Percentiles rank a stretch among this genome's conserved stretches.
Evolutionary conservation across 139 green algal genomes (phyloP).

Genomic region (Chlamydomonas eustigma): DNA sequence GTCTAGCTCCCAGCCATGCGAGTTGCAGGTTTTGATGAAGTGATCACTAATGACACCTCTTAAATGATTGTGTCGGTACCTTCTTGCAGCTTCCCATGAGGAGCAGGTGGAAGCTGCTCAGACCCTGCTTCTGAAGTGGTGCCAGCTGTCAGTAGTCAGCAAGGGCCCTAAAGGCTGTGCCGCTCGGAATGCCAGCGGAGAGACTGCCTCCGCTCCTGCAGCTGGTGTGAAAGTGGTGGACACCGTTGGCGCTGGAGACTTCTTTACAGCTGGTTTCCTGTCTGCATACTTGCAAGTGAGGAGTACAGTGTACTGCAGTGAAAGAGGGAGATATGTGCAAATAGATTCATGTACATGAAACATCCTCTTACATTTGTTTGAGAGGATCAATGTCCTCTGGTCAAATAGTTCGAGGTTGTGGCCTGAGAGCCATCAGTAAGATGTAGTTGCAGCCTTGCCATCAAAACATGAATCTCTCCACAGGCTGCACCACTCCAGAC

Average conservation of each 20-base stretch:
- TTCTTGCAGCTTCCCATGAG: conserved; percentile 6
- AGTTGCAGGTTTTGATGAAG: background rate
- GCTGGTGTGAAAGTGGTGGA: conserved; percentile 55
- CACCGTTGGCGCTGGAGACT: conserved; percentile 74
- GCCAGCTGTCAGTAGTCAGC: conserved; percentile 52
- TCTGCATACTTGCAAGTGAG: conserved; percentile 44
- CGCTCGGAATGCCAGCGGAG: conserved; percentile 21
- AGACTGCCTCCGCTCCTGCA: conserved; percentile 21
- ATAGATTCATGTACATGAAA: background rate
- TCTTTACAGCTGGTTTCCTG: conserved; percentile 74
- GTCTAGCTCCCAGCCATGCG: background rate
- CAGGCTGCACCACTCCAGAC: conserved; percentile 20
- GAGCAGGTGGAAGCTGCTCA: conserved; percentile 27
- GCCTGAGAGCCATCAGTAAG: background rate
- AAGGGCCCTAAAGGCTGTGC: conserved; percentile 59
- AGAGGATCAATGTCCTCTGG: background rate
- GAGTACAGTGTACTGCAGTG: background rate
- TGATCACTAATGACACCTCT: background rate
- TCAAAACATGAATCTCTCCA: no score
- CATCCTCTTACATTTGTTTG: background rate
- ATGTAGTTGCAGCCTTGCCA: background rate
- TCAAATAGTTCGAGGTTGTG: background rate
- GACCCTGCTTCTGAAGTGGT: conserved; percentile 26
- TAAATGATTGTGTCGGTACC: background rate
- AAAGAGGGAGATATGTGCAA: background rate